Base-by-base conservation (phyloP, 140 eudicot genomes). In the Anethum foeniculum region DNA sequence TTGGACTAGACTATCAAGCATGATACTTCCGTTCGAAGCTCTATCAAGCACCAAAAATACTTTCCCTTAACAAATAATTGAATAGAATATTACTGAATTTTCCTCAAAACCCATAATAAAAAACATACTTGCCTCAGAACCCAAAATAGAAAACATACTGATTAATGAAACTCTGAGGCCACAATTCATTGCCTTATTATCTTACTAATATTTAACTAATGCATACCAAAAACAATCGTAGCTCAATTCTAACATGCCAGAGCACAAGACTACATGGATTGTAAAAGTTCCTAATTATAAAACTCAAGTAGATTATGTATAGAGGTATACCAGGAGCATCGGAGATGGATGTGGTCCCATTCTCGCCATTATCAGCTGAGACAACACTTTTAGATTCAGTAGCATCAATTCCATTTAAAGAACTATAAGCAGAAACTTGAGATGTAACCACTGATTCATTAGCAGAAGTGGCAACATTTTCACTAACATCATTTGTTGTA, bases 271-370 rank as follows among this genome's bases (percentile, higher is more conserved):
- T 38, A 8, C 2, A 0, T 75, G 25, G 38, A 0, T 47, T 46
- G 39, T 16, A 47, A 75, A 46, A 13, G 44, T 19, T 75, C 64
- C 16, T 1, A 75, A 13, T 18, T 11, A 27, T 25, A 46, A 27
- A 25, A 75, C 4, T 46, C 12, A 10, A 28, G 19, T 10, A 27
- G 39, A 12, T 47, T 13, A 12, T 46, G 54, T 47, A 82, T 10
- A 78, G 51, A 19, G 8, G 81, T 44, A 78, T 89, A 95, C 97
- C 97, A 79, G 91, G 80, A 82, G 87, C 90, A 84, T 91, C 97
- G 41, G 88, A 75, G 80, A 88, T 88, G 76, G 94, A 74, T 62
- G 88, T n/a, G 77, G 80, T 87, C 77, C 94, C 97, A 77, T 92
- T 94, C 83, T 91, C 97, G 19, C 83, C 75, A 77, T 82, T 75